Base-by-base conservation (phyloP, 371 early-diverging fungal genomes). In the Rhizopus arrhizus region DNA sequence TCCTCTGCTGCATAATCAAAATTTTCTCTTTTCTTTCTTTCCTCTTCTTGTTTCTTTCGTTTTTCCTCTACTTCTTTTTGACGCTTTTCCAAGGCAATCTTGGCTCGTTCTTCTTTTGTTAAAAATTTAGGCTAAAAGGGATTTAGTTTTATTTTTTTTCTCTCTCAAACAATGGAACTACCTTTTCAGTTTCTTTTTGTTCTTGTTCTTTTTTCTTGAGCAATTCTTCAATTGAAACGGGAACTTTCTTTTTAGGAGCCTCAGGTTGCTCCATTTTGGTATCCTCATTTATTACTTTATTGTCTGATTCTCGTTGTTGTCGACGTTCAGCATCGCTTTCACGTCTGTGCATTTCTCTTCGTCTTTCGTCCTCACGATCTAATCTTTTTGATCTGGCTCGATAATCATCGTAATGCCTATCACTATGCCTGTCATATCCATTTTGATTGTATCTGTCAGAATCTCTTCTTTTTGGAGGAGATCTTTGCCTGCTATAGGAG, bases 31-130 rank as follows among this genome's bases (percentile, higher is more conserved):
- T 75, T 75, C 53, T 83, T 75, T 34, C 89, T 77, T 35, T 91
- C 91, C 22, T 75, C 83, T 5, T 85, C 88, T 50, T 90, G 86
- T 9, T 65, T 71, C 15, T 69, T 62, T 32, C 89, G 81, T 62
- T 80, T 62, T 31, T 85, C 88, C 54, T 94, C 93, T 0, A 93
- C 94, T 64, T 95, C 92, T 56, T 85, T 82, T 68, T 91, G 89
- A 33, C 93, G 80, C 36, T 81, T 80, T 57, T 95, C 92, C 48
- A 97, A 67, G 1, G 98, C 98, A 15, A 92, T 53, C 59, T 89
- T 80, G 4, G 89, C 91, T n/a, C 97, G 85, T 66, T 97, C 91
- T 68, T 91, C 94, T 69, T 97, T 97, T 11, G 92, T 91, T 58
- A 97, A 65, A 56, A 96, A 97, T 62, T 88, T 90, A 0, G 94